A percentile compares a stretch with the other conserved stretches of the same genome.
These are phyloP conservation scores for Litchi chinensis DNA, from an alignment of 345 rosid genomes.

Conservation along the genomic window DNA sequence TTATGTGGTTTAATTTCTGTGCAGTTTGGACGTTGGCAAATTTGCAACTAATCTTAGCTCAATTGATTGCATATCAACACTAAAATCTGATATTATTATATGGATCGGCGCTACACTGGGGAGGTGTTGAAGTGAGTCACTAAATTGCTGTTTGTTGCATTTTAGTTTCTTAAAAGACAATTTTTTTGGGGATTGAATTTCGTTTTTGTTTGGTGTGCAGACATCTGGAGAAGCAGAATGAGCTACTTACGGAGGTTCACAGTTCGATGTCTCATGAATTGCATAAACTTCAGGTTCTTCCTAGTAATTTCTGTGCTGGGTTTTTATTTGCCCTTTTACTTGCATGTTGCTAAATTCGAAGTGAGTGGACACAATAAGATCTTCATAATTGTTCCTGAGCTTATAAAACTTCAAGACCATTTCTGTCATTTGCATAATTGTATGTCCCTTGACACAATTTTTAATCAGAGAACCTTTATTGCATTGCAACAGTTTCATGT, in stretches of 20 bases:
- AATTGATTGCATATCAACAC: neutral
- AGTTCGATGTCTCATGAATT: slow-evolving; percentile 49
- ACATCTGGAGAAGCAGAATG: slow-evolving; percentile 66
- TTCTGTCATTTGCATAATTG: neutral
- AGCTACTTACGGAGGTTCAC: slow-evolving; percentile 44
- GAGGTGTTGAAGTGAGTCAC: slow-evolving; percentile 36
- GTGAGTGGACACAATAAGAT: neutral
- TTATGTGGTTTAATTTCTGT: slow-evolving; percentile 15
- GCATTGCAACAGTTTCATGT: neutral
- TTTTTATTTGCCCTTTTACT: neutral
- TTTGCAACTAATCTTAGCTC: neutral
- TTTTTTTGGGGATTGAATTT: neutral
- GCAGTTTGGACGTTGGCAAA: neutral
- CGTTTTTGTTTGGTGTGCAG: slow-evolving; percentile 22
- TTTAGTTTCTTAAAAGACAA: neutral
- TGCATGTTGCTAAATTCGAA: neutral
- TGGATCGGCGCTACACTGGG: slow-evolving; percentile 40
- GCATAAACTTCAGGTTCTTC: slow-evolving; percentile 54
- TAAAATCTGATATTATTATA: neutral
- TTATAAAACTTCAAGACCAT: neutral
- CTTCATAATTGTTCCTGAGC: neutral
- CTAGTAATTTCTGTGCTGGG: neutral
- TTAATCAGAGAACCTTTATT: neutral
- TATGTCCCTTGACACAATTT: neutral
- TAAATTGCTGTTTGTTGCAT: neutral